Conservation (phyloP, 371 early-diverging fungal genomes). For the Caulochytrium protostelioides region DNA sequence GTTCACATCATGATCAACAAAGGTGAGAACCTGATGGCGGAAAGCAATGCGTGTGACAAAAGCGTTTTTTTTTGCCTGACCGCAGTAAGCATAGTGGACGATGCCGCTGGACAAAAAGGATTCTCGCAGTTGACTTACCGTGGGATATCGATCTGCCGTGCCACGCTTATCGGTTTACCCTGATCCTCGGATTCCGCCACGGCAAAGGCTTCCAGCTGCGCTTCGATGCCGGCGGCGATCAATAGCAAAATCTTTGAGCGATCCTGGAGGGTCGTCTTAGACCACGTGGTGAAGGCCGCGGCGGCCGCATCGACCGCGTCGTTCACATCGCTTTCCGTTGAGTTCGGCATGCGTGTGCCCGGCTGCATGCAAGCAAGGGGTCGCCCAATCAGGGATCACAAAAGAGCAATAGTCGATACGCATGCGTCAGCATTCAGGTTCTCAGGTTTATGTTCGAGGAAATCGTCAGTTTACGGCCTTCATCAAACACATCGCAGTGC, state of each 20-base stretch:
- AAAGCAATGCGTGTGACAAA: no score
- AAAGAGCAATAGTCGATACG: no score
- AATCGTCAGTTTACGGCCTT: no score
- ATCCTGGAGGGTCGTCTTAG: constrained; percentile 16
- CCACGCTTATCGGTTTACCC: constrained; percentile 41
- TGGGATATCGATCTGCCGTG: constrained; percentile 39
- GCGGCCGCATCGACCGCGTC: constrained; percentile 40
- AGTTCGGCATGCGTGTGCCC: constrained; percentile 41
- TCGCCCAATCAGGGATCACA: no score
- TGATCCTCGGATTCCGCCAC: constrained; percentile 9
- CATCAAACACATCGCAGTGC: no score
- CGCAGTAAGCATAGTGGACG: no score
- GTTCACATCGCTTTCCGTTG: constrained; percentile 34
- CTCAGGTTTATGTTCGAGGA: no score
- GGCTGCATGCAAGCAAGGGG: no score
- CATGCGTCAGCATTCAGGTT: no score
- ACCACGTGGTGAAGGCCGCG: constrained; percentile 41
- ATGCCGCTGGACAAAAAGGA: no score
- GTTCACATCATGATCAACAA: not conserved
- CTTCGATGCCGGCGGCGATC: constrained; percentile 42
- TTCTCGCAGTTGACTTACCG: no score
- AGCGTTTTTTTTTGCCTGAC: no score
- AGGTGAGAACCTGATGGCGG: constrained; percentile 4
- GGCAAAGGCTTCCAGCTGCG: constrained; percentile 16
- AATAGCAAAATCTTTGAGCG: constrained; percentile 25